Conservation (phyloP, 139 green algal species). For the Picochlorum costavermella region DNA sequence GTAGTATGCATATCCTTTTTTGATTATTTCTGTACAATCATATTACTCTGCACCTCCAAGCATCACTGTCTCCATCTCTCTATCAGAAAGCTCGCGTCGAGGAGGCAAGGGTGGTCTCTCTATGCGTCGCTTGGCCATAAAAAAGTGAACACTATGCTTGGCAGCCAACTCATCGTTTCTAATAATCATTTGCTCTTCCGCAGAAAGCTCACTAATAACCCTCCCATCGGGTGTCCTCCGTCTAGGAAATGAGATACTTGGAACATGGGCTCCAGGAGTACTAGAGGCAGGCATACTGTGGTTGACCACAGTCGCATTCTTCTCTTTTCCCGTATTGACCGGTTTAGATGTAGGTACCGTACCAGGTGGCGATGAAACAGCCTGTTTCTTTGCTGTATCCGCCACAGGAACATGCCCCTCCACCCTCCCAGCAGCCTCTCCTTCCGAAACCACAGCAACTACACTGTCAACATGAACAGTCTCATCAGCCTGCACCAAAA, state of each 20-base stretch:
- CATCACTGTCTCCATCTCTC: constrained; percentile 44
- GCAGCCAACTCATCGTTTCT: constrained; percentile 2
- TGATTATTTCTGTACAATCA: constrained; percentile 1
- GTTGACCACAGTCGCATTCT: background rate
- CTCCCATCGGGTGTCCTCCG: constrained; percentile 26
- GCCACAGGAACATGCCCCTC: background rate
- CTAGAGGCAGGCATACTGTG: background rate
- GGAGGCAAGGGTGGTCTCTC: background rate
- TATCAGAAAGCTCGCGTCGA: constrained; percentile 23
- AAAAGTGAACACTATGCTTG: background rate
- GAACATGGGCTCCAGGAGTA: background rate
- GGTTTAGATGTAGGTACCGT: background rate
- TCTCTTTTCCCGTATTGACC: background rate
- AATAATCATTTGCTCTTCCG: constrained; percentile 5
- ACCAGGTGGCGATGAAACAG: background rate
- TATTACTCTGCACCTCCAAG: constrained; percentile 34
- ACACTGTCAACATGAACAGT: constrained; percentile 26
- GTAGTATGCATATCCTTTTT: background rate
- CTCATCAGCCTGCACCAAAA: constrained; percentile 34
- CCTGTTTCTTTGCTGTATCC: background rate
- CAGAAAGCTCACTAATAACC: constrained; percentile 28
- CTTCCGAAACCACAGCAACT: constrained; percentile 19
- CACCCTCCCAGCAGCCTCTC: constrained; percentile 8
- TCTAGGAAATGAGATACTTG: constrained; percentile 34
- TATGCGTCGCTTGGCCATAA: background rate